phyloP scores from a whole-genome alignment of 2,329 filamentous ascomycete species.

The Pseudogymnoascus sp. region DNA sequence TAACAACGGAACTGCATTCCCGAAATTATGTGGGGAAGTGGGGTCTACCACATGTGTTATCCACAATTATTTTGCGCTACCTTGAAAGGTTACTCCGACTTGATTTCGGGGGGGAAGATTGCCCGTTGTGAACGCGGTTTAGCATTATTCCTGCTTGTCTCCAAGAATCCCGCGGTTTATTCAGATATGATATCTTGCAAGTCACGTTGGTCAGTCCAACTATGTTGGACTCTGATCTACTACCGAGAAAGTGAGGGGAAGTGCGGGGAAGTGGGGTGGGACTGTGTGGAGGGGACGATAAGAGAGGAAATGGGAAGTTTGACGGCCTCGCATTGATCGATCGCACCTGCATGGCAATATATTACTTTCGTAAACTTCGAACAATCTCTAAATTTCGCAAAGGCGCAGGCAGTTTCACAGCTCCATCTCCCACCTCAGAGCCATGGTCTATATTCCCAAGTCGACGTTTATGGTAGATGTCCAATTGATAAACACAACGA shows the following conservation, averaged over 20 bases:
- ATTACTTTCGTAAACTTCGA: not conserved
- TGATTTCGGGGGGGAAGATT: not conserved
- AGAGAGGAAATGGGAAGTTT: not conserved
- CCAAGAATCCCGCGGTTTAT: not conserved
- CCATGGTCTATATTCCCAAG: not conserved
- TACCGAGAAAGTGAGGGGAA: not conserved
- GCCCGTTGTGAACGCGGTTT: not conserved
- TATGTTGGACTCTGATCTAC: not conserved
- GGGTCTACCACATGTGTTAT: not conserved
- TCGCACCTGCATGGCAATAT: not conserved
- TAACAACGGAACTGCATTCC: not conserved
- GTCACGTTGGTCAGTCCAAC: not conserved
- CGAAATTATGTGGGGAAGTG: not conserved
- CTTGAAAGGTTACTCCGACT: not conserved
- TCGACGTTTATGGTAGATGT: not conserved
- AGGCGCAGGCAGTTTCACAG: not conserved
- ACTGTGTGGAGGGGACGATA: not conserved
- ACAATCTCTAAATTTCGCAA: not conserved
- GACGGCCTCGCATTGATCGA: not conserved
- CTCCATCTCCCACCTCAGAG: not conserved
- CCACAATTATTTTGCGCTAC: not conserved
- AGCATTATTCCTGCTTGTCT: not conserved
- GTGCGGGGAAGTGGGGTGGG: not conserved
- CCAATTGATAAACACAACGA: not conserved
- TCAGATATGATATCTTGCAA: not conserved